Base-by-base conservation (phyloP, 305 asterid species). In the Salvia sclarea region DNA sequence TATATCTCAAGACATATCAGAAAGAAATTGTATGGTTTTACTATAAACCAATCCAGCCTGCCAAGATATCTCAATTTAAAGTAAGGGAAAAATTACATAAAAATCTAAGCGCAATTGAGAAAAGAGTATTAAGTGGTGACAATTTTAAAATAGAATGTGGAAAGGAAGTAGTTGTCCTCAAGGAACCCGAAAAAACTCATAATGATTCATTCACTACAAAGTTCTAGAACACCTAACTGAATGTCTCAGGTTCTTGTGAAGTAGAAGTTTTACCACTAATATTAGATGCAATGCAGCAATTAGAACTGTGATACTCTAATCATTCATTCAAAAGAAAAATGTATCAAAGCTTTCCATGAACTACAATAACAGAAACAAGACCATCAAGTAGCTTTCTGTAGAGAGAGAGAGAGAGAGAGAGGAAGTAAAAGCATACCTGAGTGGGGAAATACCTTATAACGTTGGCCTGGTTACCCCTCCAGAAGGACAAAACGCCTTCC, bases 401-500 rank as follows among this genome's bases (percentile, higher is more conserved):
- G 0, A 47, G 21, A 2, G 20, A 49, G 17, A 6, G 2, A 8
- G 21, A 3, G n/a, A 44, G 14, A 14, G 1, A 25, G 31, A 2
- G n/a, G 18, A 1, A 47, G 16, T 14, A 6, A 8, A 8, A 31
- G 60, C 38, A 18, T 63, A 88, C 96, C 96, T 92, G 96, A 69
- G 97, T 92, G 13, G 98, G 96, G 78, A 92, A 85, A 85, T 92
- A 90, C 78, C 97, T 83, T 61, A 92, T 85, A 74, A 90, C 80
- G 76, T 92, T 92, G 75, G 96, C 98, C 77, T 90, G 97, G 75
- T 92, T 88, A 64, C 97, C 98, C 84, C 97, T 86, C 98, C 98
- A 92, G 61, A 88, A 85, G 57, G 97, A 83, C 45, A 80, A 64
- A 41, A 78, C 17, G 0, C 97, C 98, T 71, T 92, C 96, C 69